These are phyloP conservation scores for Corylus americana DNA, from an alignment of 306 rosid genomes.

Conservation along the genomic window DNA sequence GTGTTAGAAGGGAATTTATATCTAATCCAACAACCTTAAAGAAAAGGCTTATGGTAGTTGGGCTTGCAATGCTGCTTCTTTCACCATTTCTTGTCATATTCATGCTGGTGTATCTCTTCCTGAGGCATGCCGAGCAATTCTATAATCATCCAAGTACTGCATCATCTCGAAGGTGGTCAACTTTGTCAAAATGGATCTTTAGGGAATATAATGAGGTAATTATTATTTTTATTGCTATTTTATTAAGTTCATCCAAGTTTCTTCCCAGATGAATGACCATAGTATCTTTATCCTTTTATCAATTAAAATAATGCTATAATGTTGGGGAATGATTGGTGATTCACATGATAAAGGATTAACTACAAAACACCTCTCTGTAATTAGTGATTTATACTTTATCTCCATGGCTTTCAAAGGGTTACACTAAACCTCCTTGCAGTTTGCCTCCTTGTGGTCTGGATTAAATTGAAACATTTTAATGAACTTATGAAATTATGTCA, in stretches of 20 bases:
- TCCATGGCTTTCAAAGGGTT: neutral
- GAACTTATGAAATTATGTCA: neutral
- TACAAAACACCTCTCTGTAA: neutral
- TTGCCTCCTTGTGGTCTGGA: neutral
- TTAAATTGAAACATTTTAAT: neutral
- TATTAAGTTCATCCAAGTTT: neutral
- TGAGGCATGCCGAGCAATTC: constrained; percentile 93
- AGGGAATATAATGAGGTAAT: constrained; percentile 94
- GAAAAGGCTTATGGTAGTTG: constrained; percentile 89
- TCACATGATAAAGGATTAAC: neutral
- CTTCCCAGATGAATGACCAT: neutral
- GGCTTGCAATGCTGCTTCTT: constrained; percentile 82
- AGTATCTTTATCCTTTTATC: too few species aligned
- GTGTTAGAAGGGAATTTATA: constrained; percentile 69
- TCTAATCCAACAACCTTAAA: constrained; percentile 73
- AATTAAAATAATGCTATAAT: neutral
- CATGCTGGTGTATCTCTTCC: constrained; percentile 91
- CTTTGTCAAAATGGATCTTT: constrained; percentile 86
- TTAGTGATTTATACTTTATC: too few species aligned
- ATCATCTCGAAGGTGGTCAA: constrained; percentile 94
- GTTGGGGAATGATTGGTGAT: neutral
- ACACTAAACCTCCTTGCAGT: neutral
- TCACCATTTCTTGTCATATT: constrained; percentile 97
- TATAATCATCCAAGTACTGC: constrained; percentile 92
- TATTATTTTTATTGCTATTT: constrained; percentile 2